Conservation (phyloP, 23 red algal species). For the Gracilariopsis chorda region DNA sequence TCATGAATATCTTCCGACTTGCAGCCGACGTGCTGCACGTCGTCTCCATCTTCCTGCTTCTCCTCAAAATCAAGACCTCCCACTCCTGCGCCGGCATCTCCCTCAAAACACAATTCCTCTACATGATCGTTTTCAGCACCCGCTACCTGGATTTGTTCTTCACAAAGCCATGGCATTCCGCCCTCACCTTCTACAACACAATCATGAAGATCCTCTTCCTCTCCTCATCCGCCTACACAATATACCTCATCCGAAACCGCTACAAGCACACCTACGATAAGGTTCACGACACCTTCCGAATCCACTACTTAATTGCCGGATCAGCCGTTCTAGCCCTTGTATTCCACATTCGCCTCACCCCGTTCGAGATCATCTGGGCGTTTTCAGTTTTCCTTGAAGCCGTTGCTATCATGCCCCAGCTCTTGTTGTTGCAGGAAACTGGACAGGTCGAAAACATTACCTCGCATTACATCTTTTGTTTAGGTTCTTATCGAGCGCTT, state of each 20-base stretch:
- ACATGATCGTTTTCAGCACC: slow-evolving; percentile 90
- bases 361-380: slow-evolving; percentile 96
- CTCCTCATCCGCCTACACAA: slow-evolving; percentile 78
- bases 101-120: slow-evolving; percentile 82
- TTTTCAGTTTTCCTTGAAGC: slow-evolving; percentile 94
- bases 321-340: slow-evolving; percentile 74
- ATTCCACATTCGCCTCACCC: slow-evolving; percentile 74
- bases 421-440: slow-evolving; percentile 89
- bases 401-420: slow-evolving; percentile 97
- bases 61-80: slow-evolving; percentile 92
- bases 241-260: slow-evolving; percentile 88
- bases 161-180: slow-evolving; percentile 75
- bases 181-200: slow-evolving; percentile 92
- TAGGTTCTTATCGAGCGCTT: slow-evolving; percentile 88
- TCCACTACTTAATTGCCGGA: slow-evolving; percentile 64
- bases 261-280: slow-evolving; percentile 97
- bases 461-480: slow-evolving; percentile 91
- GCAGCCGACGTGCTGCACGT: slow-evolving; percentile 92
- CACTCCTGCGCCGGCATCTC: slow-evolving; percentile 86
- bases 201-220: slow-evolving; percentile 98
- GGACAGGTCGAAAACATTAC: slow-evolving; percentile 98
- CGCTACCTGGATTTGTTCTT: slow-evolving; percentile 96
- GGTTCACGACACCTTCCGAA: slow-evolving; percentile 91
- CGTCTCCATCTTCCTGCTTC: slow-evolving; percentile 80
- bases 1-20: slow-evolving; percentile 98